A percentile compares a stretch with the other conserved stretches of the same genome.
phyloP scores from a whole-genome alignment of 2,329 filamentous ascomycete species.

The Lasiodiplodia citricola region DNA sequence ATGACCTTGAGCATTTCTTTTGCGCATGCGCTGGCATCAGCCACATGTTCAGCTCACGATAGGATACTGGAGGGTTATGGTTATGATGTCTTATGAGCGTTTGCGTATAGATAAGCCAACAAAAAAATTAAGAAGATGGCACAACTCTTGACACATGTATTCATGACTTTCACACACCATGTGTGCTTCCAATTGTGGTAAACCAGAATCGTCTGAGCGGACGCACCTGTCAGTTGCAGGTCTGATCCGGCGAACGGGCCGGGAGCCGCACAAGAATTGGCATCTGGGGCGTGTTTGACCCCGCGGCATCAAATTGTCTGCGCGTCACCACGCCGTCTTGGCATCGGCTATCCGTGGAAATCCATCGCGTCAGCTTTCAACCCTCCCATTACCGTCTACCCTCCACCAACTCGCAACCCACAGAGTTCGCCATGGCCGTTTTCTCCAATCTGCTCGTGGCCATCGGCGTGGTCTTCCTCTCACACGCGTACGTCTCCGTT shows the following conservation, averaged over 20 bases:
- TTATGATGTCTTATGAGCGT: conserved; percentile 27
- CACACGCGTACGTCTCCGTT: conserved; percentile 72
- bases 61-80: conserved; percentile 17
- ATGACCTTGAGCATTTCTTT: conserved; percentile 27
- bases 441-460: conserved; percentile 73
- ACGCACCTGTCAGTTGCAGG: background rate
- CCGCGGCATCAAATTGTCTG: background rate
- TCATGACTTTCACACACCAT: background rate
- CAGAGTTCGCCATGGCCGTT: conserved; percentile 65
- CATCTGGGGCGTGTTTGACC: background rate
- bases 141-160: background rate
- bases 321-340: conserved; percentile 23
- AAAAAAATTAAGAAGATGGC: conserved; percentile 25
- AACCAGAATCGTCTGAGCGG: background rate
- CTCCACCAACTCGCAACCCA: background rate
- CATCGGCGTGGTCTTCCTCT: conserved; percentile 77
- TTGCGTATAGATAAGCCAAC: conserved; percentile 25
- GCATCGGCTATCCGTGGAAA: conserved; percentile 11
- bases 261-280: background rate
- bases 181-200: background rate
- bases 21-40: conserved; percentile 24
- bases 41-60: conserved; percentile 18
- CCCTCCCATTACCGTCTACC: background rate
- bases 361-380: background rate
- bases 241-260: background rate